Evolutionary conservation across 108 stramenopile genomes (phyloP), one percentile per base, ranked within the genome.

Genomic region (Cyclotella cryptica): DNA sequence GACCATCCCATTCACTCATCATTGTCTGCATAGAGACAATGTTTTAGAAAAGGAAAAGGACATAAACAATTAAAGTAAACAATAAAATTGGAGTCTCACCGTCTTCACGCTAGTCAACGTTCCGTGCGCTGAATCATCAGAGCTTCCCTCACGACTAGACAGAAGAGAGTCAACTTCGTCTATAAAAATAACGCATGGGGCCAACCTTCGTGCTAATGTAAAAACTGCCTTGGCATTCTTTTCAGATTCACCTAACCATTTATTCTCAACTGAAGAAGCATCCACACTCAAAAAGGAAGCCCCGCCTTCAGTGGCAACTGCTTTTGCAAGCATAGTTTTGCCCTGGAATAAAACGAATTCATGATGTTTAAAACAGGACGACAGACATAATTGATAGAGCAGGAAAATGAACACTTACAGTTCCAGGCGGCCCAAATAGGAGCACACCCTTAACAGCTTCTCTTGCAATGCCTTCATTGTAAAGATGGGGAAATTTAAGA

Each of bases 171-270:
- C 98, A 17, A 98, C 97, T 85, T 99, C 98, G 68, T 99, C 98
- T 66, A 99, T 89, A 70, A 95, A 99, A 49, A 99, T 91, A 28
- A 99, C 98, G 67, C 96, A 97, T 18, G 98, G 98, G 10, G 96
- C 96, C 15, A 98, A 84, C 42, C 96, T 82, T 44, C 98, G 81
- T 0, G 98, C 98, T 29, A 99, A 85, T n/a, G 98, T 98, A 79
- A 99, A 99, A 18, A 99, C 98, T n/a, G 98, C 98, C 75, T 97
- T 95, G 28, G 97, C 97, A 85, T 99, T 98, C 82, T 99, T 99
- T 85, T 99, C 98, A 22, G 93, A 95, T 72, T 98, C 98, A 28
- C 98, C 97, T 19, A 99, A 88, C 98, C 98, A 99, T 72, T 99
- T 99, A 86, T 97, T 98, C 84, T 98, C 98, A 45, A 99, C 95